These are phyloP conservation scores for Tirmania nivea DNA, from an alignment of 495 filamentous ascomycete genomes.

Conservation along the genomic window DNA sequence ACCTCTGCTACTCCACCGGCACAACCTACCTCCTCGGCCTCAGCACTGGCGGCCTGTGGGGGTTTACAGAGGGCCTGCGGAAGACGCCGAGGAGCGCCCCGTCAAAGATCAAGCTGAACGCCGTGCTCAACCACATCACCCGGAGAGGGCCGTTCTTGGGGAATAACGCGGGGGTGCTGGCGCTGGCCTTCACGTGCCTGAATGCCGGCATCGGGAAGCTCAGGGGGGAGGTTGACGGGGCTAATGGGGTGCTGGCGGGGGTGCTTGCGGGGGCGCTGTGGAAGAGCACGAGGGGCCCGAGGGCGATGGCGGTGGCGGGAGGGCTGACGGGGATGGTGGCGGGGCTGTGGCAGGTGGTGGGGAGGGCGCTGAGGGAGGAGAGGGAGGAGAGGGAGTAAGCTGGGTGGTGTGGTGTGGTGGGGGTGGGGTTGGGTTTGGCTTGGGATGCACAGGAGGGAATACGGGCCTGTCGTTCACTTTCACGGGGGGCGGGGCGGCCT, in stretches of 20 bases:
- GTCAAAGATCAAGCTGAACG: constrained; percentile 78
- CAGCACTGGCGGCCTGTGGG: constrained; percentile 76
- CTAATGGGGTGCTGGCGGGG: constrained; percentile 71
- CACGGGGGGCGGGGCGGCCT: too few species aligned
- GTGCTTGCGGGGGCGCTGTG: constrained; percentile 78
- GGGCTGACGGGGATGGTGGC: constrained; percentile 68
- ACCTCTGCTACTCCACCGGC: constrained; percentile 92
- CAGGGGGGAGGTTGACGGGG: constrained; percentile 73
- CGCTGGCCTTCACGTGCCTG: constrained; percentile 82
- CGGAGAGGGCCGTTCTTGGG: constrained; percentile 88
- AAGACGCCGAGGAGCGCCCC: constrained; percentile 49
- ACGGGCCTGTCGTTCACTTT: too few species aligned
- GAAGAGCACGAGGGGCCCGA: constrained; percentile 75
- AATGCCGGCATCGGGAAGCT: constrained; percentile 76
- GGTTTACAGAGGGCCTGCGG: constrained; percentile 64
- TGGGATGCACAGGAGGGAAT: too few species aligned
- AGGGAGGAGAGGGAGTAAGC: too few species aligned
- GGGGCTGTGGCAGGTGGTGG: constrained; percentile 58
- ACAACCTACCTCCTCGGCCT: constrained; percentile 76
- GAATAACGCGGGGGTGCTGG: constrained; percentile 83
- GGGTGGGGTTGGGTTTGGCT: too few species aligned
- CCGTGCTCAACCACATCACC: constrained; percentile 80
- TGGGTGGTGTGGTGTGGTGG: too few species aligned
- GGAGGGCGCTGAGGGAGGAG: constrained; percentile 12
- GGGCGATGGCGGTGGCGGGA: constrained; percentile 82